Evolutionary conservation across 352 stramenopile genomes (phyloP), one percentile per base, ranked within the genome.

Genomic region (Globisporangium recalcitrans): DNA sequence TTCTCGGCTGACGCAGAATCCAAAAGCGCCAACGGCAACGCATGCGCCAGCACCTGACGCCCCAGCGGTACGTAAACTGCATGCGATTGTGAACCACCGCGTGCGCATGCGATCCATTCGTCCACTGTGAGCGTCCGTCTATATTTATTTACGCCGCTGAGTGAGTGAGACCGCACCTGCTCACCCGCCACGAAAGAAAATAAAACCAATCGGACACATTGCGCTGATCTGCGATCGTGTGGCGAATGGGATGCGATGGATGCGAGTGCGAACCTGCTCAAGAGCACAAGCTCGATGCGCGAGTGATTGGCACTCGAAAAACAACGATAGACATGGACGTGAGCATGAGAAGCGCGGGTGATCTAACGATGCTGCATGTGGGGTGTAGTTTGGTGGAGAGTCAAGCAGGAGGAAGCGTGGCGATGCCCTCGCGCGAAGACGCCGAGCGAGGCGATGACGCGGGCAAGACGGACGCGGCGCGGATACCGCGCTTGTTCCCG

Each of bases 321-420:
- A 16, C 34, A 27, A 24, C 38, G 21, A 16, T 26, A 42, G 40
- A 6, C 19, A 60, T 49, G 53, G 22, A 51, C 34, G 34, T 49
- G 22, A 24, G 9, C 13, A 31, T 52, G 36, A 52, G 27, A 22
- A 8, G 29, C 10, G 27, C 58, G 32, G 38, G 46, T 36, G 69
- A 78, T 48, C 72, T 78, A 24, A 58, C 64, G 46, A 51, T 77
- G 56, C 57, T 77, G 58, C 66, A 60, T 44, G 63, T 77, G 48
- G 72, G 64, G 22, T 73, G 63, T 59, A 68, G 72, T 32, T 65
- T 77, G 10, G 69, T 79, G 46, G 69, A 79, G 49, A 62, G 54
- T n/a, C 48, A 47, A 49, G 38, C 27, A 29, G 29, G 52, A 13
- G 52, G 11, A 26, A 32, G 38, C 49, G 47, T 16, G n/a, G 24